Percentiles rank a stretch among this genome's conserved stretches.
Conservation (phyloP, 2,329 filamentous ascomycete genomes). For the Apiospora malaysiana region DNA sequence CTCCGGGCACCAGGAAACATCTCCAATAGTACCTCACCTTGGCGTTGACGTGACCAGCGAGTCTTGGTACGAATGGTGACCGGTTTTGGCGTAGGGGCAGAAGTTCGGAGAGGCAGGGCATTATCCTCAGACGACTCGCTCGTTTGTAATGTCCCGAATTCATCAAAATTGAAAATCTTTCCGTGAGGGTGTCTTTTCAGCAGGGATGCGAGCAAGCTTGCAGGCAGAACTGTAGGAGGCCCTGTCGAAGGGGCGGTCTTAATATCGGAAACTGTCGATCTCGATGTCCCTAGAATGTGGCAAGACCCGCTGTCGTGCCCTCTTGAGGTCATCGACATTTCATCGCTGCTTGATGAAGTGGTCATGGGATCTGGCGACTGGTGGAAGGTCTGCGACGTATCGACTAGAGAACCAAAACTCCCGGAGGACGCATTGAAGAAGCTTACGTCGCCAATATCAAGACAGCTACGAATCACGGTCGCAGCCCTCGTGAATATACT, state of each 20-base stretch:
- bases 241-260: neutral
- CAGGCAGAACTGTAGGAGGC: neutral
- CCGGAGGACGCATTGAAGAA: slow-evolving; percentile 39
- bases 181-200: neutral
- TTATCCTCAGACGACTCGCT: neutral
- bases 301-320: neutral
- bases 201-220: neutral
- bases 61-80: neutral
- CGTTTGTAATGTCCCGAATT: neutral
- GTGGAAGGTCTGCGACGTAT: slow-evolving; percentile 28
- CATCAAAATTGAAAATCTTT: neutral
- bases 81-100: neutral
- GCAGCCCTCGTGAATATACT: slow-evolving; percentile 48
- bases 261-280: neutral
- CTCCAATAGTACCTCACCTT: neutral
- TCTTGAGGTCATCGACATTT: neutral
- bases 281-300: neutral
- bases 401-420: slow-evolving; percentile 27
- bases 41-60: neutral
- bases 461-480: slow-evolving; percentile 47
- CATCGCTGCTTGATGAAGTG: neutral
- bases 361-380: neutral
- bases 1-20: slow-evolving; percentile 51
- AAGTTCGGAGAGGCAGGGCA: neutral
- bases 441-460: slow-evolving; percentile 47